These are phyloP conservation scores for Diatrype stigma DNA, from an alignment of 2,329 filamentous ascomycete genomes.

Conservation along the genomic window DNA sequence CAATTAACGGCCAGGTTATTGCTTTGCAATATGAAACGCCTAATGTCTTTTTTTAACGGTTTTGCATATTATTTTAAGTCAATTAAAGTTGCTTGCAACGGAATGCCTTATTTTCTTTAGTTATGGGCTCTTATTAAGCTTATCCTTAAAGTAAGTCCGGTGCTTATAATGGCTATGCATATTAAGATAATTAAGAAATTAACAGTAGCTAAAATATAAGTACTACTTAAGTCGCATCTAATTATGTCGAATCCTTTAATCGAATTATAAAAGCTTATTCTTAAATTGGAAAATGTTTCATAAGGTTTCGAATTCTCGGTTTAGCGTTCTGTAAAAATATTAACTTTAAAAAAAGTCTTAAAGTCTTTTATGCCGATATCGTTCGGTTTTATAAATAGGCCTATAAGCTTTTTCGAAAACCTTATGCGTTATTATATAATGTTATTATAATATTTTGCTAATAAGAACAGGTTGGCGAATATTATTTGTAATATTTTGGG, in stretches of 20 bases:
- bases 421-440: slow-evolving; percentile 12
- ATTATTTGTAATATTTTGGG: slow-evolving; percentile 33
- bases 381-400: slow-evolving; percentile 42
- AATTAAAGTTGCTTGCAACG: slow-evolving; percentile 41
- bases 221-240: slow-evolving; percentile 16
- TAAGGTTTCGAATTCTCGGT: neutral
- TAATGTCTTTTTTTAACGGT: slow-evolving; percentile 37
- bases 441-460: neutral
- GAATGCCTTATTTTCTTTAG: slow-evolving; percentile 41
- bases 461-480: slow-evolving; percentile 28
- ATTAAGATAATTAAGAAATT: slow-evolving; percentile 4
- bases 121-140: slow-evolving; percentile 43
- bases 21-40: slow-evolving; percentile 39
- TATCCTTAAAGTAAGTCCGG: slow-evolving; percentile 27
- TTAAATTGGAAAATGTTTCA: neutral
- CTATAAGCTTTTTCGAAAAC: slow-evolving; percentile 39
- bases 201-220: neutral
- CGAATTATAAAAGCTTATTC: slow-evolving; percentile 35
- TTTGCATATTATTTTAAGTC: slow-evolving; percentile 38
- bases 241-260: slow-evolving; percentile 38
- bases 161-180: too few species aligned
- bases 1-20: slow-evolving; percentile 32
- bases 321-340: slow-evolving; percentile 25
- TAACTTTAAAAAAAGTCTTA: slow-evolving; percentile 34
- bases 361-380: slow-evolving; percentile 44